Percentiles rank a stretch among this genome's conserved stretches.
These are phyloP conservation scores for Funneliformis caledonium DNA, from an alignment of 371 early-diverging fungal species.

Conservation along the genomic window DNA sequence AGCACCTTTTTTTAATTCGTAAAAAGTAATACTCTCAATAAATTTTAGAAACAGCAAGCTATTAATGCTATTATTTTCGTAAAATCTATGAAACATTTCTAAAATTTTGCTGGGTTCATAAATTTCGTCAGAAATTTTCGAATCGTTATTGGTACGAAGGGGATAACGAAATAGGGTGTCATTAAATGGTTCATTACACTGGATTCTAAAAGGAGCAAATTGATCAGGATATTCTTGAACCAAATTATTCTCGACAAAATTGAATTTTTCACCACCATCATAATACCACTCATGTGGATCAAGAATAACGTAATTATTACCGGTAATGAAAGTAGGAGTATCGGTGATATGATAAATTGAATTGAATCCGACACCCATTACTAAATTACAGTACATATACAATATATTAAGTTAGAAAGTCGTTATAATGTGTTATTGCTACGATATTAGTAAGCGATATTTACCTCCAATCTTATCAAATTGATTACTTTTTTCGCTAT, in stretches of 20 bases:
- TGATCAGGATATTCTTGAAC: slow-evolving; percentile 38
- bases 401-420: no score
- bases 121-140: slow-evolving; percentile 41
- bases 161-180: slow-evolving; percentile 51
- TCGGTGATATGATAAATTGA: slow-evolving; percentile 49
- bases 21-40: slow-evolving; percentile 46
- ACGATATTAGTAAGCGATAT: neutral
- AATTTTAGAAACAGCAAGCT: slow-evolving; percentile 47
- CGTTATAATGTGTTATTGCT: neutral
- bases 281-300: slow-evolving; percentile 36
- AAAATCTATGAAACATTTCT: slow-evolving; percentile 3
- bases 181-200: slow-evolving; percentile 23
- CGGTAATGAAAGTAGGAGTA: slow-evolving; percentile 49
- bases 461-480: slow-evolving; percentile 30
- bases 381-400: neutral
- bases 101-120: slow-evolving; percentile 39
- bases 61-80: slow-evolving; percentile 34
- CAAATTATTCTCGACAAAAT: slow-evolving; percentile 40
- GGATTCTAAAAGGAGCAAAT: slow-evolving; percentile 29
- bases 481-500: slow-evolving; percentile 45
- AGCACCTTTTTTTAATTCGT: slow-evolving; percentile 42
- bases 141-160: slow-evolving; percentile 26
- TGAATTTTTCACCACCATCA: slow-evolving; percentile 16
- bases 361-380: slow-evolving; percentile 45
- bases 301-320: slow-evolving; percentile 7